A percentile compares a stretch with the other conserved stretches of the same genome.
Conservation (phyloP, 108 stramenopile genomes). For the Skeletonema potamos region DNA sequence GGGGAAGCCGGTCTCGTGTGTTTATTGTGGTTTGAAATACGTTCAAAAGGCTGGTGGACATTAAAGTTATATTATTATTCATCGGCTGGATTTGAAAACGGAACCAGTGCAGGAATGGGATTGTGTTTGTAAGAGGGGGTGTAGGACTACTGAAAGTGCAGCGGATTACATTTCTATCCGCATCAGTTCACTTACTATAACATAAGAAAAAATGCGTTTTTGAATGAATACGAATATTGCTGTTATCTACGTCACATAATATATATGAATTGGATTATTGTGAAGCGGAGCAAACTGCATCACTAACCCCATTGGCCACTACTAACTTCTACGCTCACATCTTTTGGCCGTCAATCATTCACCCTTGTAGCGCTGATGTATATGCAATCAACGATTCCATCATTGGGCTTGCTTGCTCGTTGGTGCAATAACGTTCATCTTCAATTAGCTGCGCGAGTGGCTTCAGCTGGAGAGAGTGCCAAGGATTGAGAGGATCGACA, state of each 20-base stretch:
- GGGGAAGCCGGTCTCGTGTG: conserved; percentile 63
- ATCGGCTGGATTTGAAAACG: not conserved
- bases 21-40: conserved; percentile 82
- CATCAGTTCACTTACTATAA: not conserved
- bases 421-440: not conserved
- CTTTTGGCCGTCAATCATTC: not conserved
- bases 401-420: not conserved
- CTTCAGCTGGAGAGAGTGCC: conserved; percentile 38
- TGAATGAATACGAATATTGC: not conserved
- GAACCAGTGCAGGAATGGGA: not conserved
- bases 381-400: conserved; percentile 4
- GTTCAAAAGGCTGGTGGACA: conserved; percentile 41
- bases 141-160: not conserved
- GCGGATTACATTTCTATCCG: not conserved
- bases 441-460: conserved; percentile 9
- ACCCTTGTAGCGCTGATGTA: not conserved
- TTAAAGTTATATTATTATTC: not conserved
- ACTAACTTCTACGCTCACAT: not conserved
- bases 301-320: not conserved
- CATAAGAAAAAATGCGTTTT: not conserved
- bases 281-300: not conserved
- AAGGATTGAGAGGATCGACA: conserved; percentile 47
- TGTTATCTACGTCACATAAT: no score
- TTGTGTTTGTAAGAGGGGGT: not conserved
- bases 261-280: not conserved